Conservation (phyloP, 73 alveolate species). For the Paramecium sonneborni region DNA sequence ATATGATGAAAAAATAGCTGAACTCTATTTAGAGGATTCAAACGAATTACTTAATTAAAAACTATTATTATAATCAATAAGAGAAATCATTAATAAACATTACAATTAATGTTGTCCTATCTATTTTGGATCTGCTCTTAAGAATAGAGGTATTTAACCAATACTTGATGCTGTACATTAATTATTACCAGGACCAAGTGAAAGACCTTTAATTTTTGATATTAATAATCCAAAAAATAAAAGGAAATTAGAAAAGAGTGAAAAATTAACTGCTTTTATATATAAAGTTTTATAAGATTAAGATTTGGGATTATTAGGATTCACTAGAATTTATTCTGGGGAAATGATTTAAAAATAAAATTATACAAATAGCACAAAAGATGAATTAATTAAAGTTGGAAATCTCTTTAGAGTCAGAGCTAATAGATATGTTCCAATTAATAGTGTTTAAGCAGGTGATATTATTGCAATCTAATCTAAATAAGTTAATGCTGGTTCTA, state of each 20-base stretch:
- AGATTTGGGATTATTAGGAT: constrained; percentile 80
- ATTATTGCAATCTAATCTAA: constrained; percentile 84
- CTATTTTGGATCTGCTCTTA: constrained; percentile 85
- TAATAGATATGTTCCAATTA: constrained; percentile 75
- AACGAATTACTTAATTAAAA: constrained; percentile 49
- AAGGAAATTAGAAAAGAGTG: constrained; percentile 64
- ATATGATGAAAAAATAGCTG: constrained; percentile 55
- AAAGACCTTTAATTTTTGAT: constrained; percentile 48
- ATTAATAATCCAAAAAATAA: constrained; percentile 37
- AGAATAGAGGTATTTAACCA: constrained; percentile 88
- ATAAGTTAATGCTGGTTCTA: constrained; percentile 7
- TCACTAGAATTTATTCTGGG: constrained; percentile 78
- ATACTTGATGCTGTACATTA: constrained; percentile 77
- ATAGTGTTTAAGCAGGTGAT: constrained; percentile 83
- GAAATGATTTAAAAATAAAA: not conserved
- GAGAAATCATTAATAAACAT: constrained; percentile 58
- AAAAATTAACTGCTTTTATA: constrained; percentile 79
- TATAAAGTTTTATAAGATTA: constrained; percentile 82
- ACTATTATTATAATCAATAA: constrained; percentile 65
- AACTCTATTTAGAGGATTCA: constrained; percentile 42
- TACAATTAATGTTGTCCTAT: constrained; percentile 74
- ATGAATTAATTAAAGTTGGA: constrained; percentile 47
- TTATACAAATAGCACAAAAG: constrained; percentile 8
- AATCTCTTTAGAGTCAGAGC: constrained; percentile 81
- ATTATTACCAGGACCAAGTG: constrained; percentile 84